Evolutionary conservation across 163 green algal genomes (phyloP), one percentile per base, ranked within the genome.

Genomic region (Trebouxia gelatinosa): DNA sequence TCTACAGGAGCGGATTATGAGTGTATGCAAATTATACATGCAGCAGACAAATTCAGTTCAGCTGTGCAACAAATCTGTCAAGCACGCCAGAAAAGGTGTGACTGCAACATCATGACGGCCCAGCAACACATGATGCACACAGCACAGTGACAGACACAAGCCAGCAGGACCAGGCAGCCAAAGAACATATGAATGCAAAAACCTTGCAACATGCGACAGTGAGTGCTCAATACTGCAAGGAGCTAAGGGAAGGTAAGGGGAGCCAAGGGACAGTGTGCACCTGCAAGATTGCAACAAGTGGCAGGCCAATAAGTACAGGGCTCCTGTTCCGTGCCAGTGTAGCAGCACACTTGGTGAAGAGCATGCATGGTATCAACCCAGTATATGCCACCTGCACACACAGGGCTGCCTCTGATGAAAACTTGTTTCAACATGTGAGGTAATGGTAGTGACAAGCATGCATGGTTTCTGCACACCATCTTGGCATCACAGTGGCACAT

Each of bases 331-430:
- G 38, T 0, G 83, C 66, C 19, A 92, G 75, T 11, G 85, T 89
- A 7, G 78, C 65, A 3, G 78, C 81, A 34, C 90, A 83, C 76
- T 89, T 88, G n/a, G 61, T 84, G 77, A 92, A 92, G 7, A 92
- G 81, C 85, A 92, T 87, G 77, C 81, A 86, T n/a, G 88, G 88
- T 39, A 92, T 90, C 38, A 92, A 59, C 13, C 88, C 39, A 29
- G 86, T 78, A 72, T 86, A 90, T 28, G 83, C 82, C 35, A 92
- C 78, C 87, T 92, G 83, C 38, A 62, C 32, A 40, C n/a, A n/a
- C n/a, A n/a, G n/a, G n/a, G n/a, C n/a, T n/a, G n/a, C n/a, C n/a
- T n/a, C n/a, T n/a, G n/a, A n/a, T n/a, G n/a, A n/a, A n/a, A n/a
- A n/a, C n/a, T n/a, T n/a, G n/a, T n/a, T n/a, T n/a, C n/a, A n/a